Evolutionary conservation across 768 basidiomycete species (phyloP), one percentile per base, ranked within the genome.

Genomic region (Tylopilus rubrobrunneus): DNA sequence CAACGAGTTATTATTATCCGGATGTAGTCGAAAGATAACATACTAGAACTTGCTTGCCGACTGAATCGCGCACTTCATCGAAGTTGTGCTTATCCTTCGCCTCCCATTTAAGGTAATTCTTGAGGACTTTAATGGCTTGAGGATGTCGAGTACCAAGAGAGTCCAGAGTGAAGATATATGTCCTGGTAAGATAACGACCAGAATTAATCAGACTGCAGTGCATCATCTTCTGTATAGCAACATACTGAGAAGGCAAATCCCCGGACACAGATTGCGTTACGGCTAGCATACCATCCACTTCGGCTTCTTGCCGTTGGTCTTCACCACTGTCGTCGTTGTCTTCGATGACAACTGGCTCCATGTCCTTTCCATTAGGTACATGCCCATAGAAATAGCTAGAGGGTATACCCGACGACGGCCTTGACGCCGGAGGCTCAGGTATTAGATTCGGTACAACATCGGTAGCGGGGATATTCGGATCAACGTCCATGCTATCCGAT

Each of bases 111-210:
- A 98, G 80, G 68, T 96, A 99, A 27, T 71, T 60, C 40, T 68
- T 70, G 19, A 99, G 78, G 33, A 76, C 78, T 45, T 74, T 85
- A 40, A 76, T 68, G 5, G 83, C 92, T 31, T 81, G 76, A 0
- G 76, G 76, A 69, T 98, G 95, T n/a, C 74, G 72, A 14, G 75
- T 73, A 5, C 88, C 87, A 44, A 99, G 78, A 2, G 96, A 98
- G 67, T 99, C 97, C 51, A 99, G 81, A 0, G 86, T 92, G 66
- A 94, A 85, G 33, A 99, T 86, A 58, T 82, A 84, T 7, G 90
- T 85, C 53, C 90, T 92, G 64, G 6, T 0, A 4, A 46, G 39
- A 48, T 21, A 41, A 9, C 5, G 31, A 15, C 4, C 25, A 25
- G 36, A 31, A 45, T 55, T 21, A 42, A 42, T 53, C 25, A 28